These are phyloP conservation scores for Schizonepeta tenuifolia DNA, from an alignment of 257 asterid species.

Conservation along the genomic window DNA sequence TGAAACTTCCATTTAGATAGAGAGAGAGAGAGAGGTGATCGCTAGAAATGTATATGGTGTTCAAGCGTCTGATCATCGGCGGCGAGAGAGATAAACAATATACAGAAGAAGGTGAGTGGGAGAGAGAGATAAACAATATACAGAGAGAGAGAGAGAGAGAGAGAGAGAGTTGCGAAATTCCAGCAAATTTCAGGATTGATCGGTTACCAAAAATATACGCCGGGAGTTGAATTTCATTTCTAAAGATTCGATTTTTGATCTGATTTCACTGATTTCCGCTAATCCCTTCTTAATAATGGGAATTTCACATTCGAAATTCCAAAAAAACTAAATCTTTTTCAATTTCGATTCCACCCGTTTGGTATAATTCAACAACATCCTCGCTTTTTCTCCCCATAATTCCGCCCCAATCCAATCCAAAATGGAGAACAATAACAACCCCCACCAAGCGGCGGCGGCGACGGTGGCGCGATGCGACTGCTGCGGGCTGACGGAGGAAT, in stretches of 20 bases:
- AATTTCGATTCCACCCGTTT: no score
- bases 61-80: constrained; percentile 75
- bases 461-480: constrained; percentile 68
- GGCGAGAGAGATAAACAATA: constrained; percentile 86
- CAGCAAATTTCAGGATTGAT: not conserved
- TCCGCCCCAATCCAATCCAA: no score
- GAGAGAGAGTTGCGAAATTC: not conserved
- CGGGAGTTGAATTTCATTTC: not conserved
- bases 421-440: constrained; percentile 36
- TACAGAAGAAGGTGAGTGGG: constrained; percentile 90
- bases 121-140: constrained; percentile 52
- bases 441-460: constrained; percentile 18
- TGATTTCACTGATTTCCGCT: not conserved
- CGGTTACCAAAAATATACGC: constrained; percentile 23
- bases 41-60: constrained; percentile 70
- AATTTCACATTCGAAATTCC: constrained; percentile 8
- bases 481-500: constrained; percentile 85
- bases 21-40: constrained; percentile 4
- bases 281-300: not conserved
- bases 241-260: not conserved
- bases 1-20: not conserved
- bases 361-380: not conserved
- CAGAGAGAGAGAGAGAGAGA: not conserved
- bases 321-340: not conserved
- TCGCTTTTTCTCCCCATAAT: no score